phyloP scores from a whole-genome alignment of 352 stramenopile genomes.

The Globisporangium radiosum region DNA sequence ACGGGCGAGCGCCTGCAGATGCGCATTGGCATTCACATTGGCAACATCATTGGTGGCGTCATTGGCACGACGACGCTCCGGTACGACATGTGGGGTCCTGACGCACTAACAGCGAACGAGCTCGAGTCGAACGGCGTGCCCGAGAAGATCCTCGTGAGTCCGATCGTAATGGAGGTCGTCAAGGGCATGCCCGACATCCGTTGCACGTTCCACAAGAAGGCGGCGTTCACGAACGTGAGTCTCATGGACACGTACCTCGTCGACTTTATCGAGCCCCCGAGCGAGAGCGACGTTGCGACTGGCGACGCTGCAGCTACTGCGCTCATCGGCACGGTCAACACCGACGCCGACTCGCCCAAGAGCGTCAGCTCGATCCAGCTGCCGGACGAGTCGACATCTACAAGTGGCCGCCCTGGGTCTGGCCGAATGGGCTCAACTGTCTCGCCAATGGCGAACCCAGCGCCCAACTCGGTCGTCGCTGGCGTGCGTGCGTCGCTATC shows the following conservation, averaged over 20 bases:
- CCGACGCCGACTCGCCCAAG: slow-evolving; percentile 10
- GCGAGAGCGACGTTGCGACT: neutral
- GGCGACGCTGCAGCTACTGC: neutral
- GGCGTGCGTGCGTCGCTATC: slow-evolving; percentile 8
- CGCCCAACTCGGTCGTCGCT: neutral
- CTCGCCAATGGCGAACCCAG: neutral
- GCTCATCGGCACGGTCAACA: slow-evolving; percentile 21
- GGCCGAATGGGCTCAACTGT: neutral
- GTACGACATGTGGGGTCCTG: slow-evolving; percentile 86
- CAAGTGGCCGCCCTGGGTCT: neutral
- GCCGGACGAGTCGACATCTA: neutral
- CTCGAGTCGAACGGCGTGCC: slow-evolving; percentile 84
- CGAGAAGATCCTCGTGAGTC: slow-evolving; percentile 74
- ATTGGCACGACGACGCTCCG: slow-evolving; percentile 83
- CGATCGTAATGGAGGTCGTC: slow-evolving; percentile 73
- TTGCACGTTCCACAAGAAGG: slow-evolving; percentile 79
- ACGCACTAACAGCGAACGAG: slow-evolving; percentile 79
- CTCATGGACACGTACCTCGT: slow-evolving; percentile 85
- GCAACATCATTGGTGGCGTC: slow-evolving; percentile 84
- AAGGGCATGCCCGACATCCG: slow-evolving; percentile 80
- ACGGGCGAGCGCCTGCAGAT: slow-evolving; percentile 80
- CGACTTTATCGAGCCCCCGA: slow-evolving; percentile 55
- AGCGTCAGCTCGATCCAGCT: slow-evolving; percentile 11
- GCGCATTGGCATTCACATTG: slow-evolving; percentile 85
- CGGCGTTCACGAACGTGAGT: slow-evolving; percentile 71